Conservation (phyloP, 192 early-diverging fungal genomes). For the Rhizoclosmatium globosum region DNA sequence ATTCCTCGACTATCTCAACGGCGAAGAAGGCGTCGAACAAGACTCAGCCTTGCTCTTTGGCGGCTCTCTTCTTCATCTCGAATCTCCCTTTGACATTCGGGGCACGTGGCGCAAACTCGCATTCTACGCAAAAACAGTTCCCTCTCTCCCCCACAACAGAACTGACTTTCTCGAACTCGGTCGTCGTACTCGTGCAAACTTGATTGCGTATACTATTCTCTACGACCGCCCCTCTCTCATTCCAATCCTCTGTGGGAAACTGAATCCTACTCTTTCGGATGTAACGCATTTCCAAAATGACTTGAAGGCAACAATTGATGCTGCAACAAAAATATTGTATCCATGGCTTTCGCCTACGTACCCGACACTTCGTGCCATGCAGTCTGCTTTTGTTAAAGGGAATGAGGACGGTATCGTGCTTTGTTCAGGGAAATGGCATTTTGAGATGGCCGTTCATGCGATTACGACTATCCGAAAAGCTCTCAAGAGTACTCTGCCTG, state of each 20-base stretch:
- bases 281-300: neutral
- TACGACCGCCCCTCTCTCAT: constrained; percentile 9
- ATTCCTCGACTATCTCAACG: constrained; percentile 32
- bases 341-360: constrained; percentile 22
- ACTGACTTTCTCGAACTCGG: constrained; percentile 37
- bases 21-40: constrained; percentile 8
- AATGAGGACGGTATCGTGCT: constrained; percentile 10
- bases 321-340: constrained; percentile 11
- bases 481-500: constrained; percentile 58
- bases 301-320: neutral
- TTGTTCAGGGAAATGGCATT: constrained; percentile 23
- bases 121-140: neutral
- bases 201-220: constrained; percentile 21
- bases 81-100: neutral
- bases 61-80: constrained; percentile 3
- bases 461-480: constrained; percentile 22
- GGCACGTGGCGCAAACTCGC: neutral
- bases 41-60: constrained; percentile 11
- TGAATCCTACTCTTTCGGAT: neutral
- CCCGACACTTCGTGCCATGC: neutral
- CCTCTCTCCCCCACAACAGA: constrained; percentile 11
- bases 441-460: constrained; percentile 30
- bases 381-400: neutral
- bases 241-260: neutral
- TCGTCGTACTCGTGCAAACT: constrained; percentile 4